A percentile compares a stretch with the other conserved stretches of the same genome.
Evolutionary conservation across 1,284 basidiomycete genomes (phyloP).

Genomic region (Malassezia equina): DNA sequence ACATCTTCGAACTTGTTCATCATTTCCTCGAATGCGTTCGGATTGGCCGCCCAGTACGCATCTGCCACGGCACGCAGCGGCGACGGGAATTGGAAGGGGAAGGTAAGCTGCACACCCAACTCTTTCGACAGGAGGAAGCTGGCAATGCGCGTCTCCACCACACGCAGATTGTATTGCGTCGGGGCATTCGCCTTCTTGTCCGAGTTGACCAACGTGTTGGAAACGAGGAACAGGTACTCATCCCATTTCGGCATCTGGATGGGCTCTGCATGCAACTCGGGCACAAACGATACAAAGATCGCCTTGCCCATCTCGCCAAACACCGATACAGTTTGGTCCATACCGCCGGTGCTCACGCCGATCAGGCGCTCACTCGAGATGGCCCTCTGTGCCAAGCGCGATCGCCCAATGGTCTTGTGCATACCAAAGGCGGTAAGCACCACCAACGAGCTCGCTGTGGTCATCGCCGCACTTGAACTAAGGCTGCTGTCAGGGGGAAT

Average conservation of each 20-base stretch:
- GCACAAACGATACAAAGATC: slow-evolving; percentile 41
- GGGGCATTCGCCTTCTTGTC: slow-evolving; percentile 46
- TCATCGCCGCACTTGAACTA: slow-evolving; percentile 44
- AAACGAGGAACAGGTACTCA: slow-evolving; percentile 32
- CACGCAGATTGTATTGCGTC: slow-evolving; percentile 44
- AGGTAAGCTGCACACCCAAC: slow-evolving; percentile 15
- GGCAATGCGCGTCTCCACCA: slow-evolving; percentile 41
- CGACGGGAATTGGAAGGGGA: slow-evolving; percentile 8
- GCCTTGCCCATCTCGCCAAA: slow-evolving; percentile 36
- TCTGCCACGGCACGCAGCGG: slow-evolving; percentile 33
- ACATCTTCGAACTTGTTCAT: slow-evolving; percentile 20
- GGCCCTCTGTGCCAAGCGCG: slow-evolving; percentile 40
- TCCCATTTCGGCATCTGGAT: slow-evolving; percentile 25
- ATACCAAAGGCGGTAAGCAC: slow-evolving; percentile 40
- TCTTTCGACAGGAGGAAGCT: slow-evolving; percentile 21
- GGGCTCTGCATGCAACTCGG: slow-evolving; percentile 22
- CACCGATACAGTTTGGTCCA: slow-evolving; percentile 46
- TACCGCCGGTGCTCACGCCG: slow-evolving; percentile 44
- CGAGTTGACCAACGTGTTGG: slow-evolving; percentile 39
- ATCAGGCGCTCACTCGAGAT: slow-evolving; percentile 42
- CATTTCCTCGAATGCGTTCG: slow-evolving; percentile 19
- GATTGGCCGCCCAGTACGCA: slow-evolving; percentile 27
- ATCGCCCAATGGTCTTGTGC: slow-evolving; percentile 25
- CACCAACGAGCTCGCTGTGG: slow-evolving; percentile 35
- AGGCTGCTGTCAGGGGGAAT: slow-evolving; percentile 40